Conservation (phyloP, 225 moss, liverwort and hornwort genomes). For the Thuidium tamariscinum region DNA sequence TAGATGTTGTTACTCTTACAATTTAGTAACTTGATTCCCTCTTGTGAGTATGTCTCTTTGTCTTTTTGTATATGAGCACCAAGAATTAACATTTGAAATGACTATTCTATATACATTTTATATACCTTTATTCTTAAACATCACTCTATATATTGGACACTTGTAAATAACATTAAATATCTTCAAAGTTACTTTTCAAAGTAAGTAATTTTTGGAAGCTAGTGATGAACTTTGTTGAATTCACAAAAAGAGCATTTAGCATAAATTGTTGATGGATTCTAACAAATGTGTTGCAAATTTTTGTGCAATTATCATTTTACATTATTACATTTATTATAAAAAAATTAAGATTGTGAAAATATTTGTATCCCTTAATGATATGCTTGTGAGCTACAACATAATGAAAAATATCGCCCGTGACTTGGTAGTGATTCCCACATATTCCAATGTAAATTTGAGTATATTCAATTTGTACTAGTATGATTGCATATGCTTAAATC, state of each 20-base stretch:
- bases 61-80: too few species aligned
- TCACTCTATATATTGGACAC: not conserved
- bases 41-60: too few species aligned
- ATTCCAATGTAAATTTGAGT: not conserved
- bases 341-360: not conserved
- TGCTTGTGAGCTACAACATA: not conserved
- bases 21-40: too few species aligned
- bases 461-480: not conserved
- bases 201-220: not conserved
- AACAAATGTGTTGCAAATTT: not conserved
- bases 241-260: too few species aligned
- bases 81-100: too few species aligned
- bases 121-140: not conserved
- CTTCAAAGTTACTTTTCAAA: not conserved
- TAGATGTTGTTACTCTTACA: too few species aligned
- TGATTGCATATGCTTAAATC: not conserved
- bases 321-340: not conserved
- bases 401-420: not conserved
- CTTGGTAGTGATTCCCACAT: accelerated
- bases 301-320: not conserved
- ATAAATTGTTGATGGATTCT: not conserved
- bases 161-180: not conserved
- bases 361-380: not conserved
- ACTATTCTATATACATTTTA: too few species aligned
- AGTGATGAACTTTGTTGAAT: not conserved